These are phyloP conservation scores for Boletus rubescentipes DNA, from an alignment of 768 basidiomycete species.

Conservation along the genomic window DNA sequence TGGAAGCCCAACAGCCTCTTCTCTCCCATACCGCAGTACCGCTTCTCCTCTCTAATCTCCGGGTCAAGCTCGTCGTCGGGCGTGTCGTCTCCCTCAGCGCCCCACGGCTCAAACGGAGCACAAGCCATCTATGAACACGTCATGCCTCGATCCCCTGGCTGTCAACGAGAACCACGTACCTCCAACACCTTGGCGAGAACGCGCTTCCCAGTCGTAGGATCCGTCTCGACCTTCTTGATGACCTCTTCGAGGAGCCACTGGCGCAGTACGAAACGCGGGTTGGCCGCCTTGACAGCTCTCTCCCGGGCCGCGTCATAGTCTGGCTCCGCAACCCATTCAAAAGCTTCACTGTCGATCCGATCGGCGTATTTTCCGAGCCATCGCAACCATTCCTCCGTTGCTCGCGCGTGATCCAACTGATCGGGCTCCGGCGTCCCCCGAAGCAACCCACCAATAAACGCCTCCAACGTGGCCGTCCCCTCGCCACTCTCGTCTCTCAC, in stretches of 20 bases:
- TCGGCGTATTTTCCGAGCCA: constrained; percentile 68
- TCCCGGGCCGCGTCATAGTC: constrained; percentile 49
- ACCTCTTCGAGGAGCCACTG: constrained; percentile 98
- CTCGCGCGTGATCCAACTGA: constrained; percentile 42
- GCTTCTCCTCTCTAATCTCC: constrained; percentile 57
- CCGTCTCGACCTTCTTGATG: constrained; percentile 71
- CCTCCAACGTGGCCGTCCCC: constrained; percentile 28
- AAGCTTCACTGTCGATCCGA: constrained; percentile 54
- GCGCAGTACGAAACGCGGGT: constrained; percentile 89
- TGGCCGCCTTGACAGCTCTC: constrained; percentile 54
- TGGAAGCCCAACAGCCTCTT: constrained; percentile 83
- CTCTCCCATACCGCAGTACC: constrained; percentile 77
- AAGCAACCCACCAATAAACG: constrained; percentile 47
- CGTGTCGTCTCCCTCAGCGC: constrained; percentile 59
- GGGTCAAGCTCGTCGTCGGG: constrained; percentile 48
- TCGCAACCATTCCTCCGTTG: constrained; percentile 49
- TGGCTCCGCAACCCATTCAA: constrained; percentile 41
- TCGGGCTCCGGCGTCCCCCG: constrained; percentile 46
- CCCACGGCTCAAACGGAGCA: constrained; percentile 85
- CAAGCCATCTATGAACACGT: constrained; percentile 69
- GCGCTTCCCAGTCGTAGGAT: constrained; percentile 59
- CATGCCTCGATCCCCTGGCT: not conserved
- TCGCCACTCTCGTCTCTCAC: constrained; percentile 20
- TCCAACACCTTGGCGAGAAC: constrained; percentile 79
- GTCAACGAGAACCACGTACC: constrained; percentile 40